Evolutionary conservation across 2,329 filamentous ascomycete species (phyloP), one percentile per base, ranked within the genome.

Genomic region (Trichoderma cornu-damae): DNA sequence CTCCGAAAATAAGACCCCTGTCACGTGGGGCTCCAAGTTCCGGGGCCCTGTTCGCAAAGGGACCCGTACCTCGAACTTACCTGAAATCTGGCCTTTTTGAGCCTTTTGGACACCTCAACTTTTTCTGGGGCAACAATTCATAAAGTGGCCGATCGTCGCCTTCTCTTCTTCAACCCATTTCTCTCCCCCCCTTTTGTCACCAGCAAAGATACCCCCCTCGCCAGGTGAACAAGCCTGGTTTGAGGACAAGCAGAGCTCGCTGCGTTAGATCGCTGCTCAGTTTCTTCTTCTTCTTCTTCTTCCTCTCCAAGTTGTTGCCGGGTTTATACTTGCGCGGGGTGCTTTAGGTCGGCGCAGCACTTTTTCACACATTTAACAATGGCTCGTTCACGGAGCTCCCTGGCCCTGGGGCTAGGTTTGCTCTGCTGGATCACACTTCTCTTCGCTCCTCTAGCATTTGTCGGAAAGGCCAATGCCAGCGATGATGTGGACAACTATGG

Each of bases 351-450:
- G n/a, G n/a, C n/a, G n/a, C n/a, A n/a, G n/a, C n/a, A n/a, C n/a
- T 28, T 12, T 38, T 38, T 18, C 11, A 26, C 42, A 57, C 58
- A 58, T 62, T 63, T 55, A 67, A 69, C 67, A 65, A 81, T 81
- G 78, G 76, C 78, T 75, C 74, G 75, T 69, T 86, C 84, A 71
- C 77, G 82, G 79, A 80, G 82, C 79, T 80, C 83, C 77, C 79
- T 87, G 83, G 81, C 85, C 81, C 73, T 92, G 79, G 79, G 87
- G 86, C 80, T 96, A 82, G 91, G 90, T 83, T 78, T 94, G 72
- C 79, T 96, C 75, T 87, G 92, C 78, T 96, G 96, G 80, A 87
- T 96, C 68, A 84, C 90, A 72, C 84, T 96, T 63, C 84, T 97
- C 65, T 89, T 99, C 69, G 85, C 88, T 63, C 91, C 92, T 66